A percentile compares a stretch with the other conserved stretches of the same genome.
phyloP scores from a whole-genome alignment of 164 flowering plant species.

The Vitis riparia region DNA sequence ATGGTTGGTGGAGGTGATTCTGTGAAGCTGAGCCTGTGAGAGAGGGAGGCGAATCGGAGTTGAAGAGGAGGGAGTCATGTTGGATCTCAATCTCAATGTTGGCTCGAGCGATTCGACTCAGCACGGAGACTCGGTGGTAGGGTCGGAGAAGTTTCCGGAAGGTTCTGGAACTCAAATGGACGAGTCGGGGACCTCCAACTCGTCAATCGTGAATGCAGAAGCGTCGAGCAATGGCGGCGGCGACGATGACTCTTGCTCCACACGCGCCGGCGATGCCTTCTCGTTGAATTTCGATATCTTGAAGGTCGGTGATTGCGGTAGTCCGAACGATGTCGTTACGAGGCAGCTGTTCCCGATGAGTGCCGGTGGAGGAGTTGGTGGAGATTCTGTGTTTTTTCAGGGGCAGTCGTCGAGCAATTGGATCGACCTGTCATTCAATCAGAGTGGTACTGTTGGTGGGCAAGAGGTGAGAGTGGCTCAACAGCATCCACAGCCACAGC shows the following conservation, averaged over 20 bases:
- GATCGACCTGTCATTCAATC: constrained; percentile 45
- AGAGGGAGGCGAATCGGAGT: neutral
- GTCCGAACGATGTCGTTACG: constrained; percentile 30
- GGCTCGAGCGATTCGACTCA: constrained; percentile 28
- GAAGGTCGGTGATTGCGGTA: constrained; percentile 20
- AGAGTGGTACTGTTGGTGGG: constrained; percentile 9
- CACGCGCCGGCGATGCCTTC: constrained; percentile 30
- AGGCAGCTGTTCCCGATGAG: constrained; percentile 55
- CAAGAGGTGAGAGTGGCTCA: constrained; percentile 3
- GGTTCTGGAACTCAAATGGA: constrained; percentile 43
- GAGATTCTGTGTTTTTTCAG: constrained; percentile 13
- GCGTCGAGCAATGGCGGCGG: constrained; percentile 49
- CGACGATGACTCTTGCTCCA: constrained; percentile 63
- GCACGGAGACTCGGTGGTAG: constrained; percentile 16
- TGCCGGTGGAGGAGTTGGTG: constrained; percentile 15
- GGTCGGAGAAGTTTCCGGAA: constrained; percentile 23
- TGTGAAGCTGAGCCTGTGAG: neutral
- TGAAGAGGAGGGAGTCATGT: constrained; percentile 21
- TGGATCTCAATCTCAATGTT: constrained; percentile 57
- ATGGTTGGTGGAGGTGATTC: neutral
- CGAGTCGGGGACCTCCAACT: constrained; percentile 74
- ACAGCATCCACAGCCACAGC: constrained; percentile 23
- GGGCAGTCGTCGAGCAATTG: constrained; percentile 38
- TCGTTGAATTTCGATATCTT: constrained; percentile 52
- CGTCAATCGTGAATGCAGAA: constrained; percentile 75